Percentiles rank a stretch among this genome's conserved stretches.
Conservation (phyloP, 225 moss, liverwort and hornwort species). For the Ulota crispa region DNA sequence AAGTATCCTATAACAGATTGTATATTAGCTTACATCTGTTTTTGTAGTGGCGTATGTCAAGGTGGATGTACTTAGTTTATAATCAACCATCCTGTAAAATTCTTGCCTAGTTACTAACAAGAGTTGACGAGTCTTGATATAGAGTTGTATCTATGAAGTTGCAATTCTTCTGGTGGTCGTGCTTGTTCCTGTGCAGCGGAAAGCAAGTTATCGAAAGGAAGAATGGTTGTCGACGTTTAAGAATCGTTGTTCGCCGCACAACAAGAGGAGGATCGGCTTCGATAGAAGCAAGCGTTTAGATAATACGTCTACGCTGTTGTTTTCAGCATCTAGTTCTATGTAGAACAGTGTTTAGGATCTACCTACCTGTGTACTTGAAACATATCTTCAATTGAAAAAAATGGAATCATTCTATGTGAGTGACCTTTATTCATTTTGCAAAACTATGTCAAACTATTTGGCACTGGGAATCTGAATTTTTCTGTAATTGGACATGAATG, state of each 20-base stretch:
- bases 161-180: neutral
- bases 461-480: neutral
- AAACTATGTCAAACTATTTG: neutral
- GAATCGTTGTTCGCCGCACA: neutral
- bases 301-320: neutral
- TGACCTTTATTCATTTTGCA: neutral
- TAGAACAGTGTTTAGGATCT: neutral
- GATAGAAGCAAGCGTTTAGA: neutral
- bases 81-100: neutral
- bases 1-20: neutral
- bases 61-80: neutral
- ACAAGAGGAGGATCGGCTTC: neutral
- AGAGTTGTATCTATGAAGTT: neutral
- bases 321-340: neutral
- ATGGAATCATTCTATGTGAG: neutral
- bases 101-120: neutral
- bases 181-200: neutral
- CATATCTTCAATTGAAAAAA: neutral
- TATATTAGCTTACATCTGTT: neutral
- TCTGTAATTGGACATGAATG: neutral
- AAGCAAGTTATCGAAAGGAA: neutral
- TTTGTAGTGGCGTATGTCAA: neutral
- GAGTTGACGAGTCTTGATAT: neutral
- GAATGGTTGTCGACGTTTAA: neutral
- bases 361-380: neutral